A percentile compares a stretch with the other conserved stretches of the same genome.
Conservation (phyloP, 148 eudicot species). For the Rhododendron vialii region DNA sequence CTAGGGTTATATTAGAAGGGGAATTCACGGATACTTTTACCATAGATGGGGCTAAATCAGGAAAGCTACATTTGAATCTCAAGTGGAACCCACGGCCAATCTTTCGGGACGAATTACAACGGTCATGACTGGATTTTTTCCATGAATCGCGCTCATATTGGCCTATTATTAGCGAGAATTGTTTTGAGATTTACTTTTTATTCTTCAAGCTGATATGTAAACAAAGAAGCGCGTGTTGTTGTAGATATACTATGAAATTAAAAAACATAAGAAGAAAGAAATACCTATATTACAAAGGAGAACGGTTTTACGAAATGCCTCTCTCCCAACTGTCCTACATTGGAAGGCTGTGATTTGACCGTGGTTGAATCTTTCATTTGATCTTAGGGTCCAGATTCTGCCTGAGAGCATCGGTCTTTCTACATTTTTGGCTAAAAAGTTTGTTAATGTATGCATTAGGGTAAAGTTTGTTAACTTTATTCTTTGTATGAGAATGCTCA, state of each 20-base stretch:
- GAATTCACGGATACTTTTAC: conserved; percentile 50
- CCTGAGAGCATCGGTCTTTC: too few relatives aligned
- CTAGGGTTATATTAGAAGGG: conserved; percentile 62
- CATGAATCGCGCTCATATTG: neutral
- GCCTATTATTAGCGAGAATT: neutral
- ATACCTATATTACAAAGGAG: neutral
- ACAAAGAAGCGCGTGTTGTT: neutral
- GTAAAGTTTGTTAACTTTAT: too few relatives aligned
- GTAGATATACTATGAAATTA: neutral
- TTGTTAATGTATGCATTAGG: too few relatives aligned
- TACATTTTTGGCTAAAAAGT: too few relatives aligned
- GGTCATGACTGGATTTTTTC: neutral
- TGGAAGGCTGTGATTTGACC: too few relatives aligned
- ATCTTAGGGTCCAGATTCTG: too few relatives aligned
- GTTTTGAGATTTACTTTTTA: neutral
- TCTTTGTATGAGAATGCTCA: neutral
- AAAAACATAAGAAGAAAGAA: neutral
- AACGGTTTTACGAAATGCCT: too few relatives aligned
- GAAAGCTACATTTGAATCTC: conserved; percentile 42
- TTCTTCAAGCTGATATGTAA: neutral
- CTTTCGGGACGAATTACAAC: conserved; percentile 28
- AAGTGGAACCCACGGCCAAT: conserved; percentile 74
- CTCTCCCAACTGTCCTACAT: too few relatives aligned
- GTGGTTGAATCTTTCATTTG: too few relatives aligned
- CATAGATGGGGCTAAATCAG: conserved; percentile 52